A percentile compares a stretch with the other conserved stretches of the same genome.
Conservation (phyloP, 2,329 filamentous ascomycete genomes). For the Aureobasidium melanogenum region DNA sequence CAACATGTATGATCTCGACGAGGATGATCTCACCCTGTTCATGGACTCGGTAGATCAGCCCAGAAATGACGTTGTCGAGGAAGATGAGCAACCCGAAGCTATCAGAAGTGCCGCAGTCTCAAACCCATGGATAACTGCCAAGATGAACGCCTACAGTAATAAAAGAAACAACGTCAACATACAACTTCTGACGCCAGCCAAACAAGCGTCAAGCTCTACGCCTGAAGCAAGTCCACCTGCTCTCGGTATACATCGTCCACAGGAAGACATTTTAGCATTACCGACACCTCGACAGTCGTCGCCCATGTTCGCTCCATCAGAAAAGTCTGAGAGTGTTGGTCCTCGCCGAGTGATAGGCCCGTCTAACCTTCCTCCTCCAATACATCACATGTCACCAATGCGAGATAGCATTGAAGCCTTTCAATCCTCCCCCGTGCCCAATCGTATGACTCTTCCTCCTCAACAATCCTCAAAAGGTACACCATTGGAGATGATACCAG, state of each 20-base stretch:
- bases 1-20: slow-evolving; percentile 30
- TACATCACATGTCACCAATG: background rate
- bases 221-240: slow-evolving; percentile 3
- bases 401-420: background rate
- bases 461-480: background rate
- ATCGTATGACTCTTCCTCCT: background rate
- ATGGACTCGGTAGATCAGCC: slow-evolving; percentile 7
- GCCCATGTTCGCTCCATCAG: slow-evolving; percentile 13
- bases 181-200: slow-evolving; percentile 11
- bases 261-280: slow-evolving; percentile 2
- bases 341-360: background rate
- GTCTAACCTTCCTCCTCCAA: background rate
- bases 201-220: background rate
- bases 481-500: slow-evolving; percentile 4
- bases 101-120: slow-evolving; percentile 27
- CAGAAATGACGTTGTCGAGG: slow-evolving; percentile 17
- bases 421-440: background rate
- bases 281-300: slow-evolving; percentile 26
- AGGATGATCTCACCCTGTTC: slow-evolving; percentile 23
- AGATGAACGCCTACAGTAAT: slow-evolving; percentile 31
- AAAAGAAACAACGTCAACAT: slow-evolving; percentile 16
- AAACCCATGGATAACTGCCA: slow-evolving; percentile 43
- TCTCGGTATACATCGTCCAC: background rate
- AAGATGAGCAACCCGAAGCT: slow-evolving; percentile 24
- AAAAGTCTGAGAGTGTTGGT: background rate